Conservation (phyloP, 192 early-diverging fungal species). For the Chytriomyces sp. region DNA sequence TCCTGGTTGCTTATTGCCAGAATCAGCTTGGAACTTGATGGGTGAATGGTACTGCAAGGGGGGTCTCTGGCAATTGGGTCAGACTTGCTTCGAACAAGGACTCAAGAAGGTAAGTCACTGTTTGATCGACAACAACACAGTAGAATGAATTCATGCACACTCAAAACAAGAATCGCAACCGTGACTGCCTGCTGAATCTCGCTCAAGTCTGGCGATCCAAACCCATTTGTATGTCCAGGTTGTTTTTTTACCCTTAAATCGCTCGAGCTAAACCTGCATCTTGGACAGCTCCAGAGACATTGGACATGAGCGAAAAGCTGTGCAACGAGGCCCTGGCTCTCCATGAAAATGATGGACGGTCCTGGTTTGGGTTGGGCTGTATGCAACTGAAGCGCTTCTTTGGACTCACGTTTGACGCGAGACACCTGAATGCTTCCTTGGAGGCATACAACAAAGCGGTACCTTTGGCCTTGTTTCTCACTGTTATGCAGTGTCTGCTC, state of each 20-base stretch:
- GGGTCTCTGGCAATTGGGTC: constrained; percentile 4
- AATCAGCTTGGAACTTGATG: constrained; percentile 26
- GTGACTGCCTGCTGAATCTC: constrained; percentile 11
- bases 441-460: neutral
- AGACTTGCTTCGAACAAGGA: constrained; percentile 25
- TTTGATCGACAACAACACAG: neutral
- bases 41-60: constrained; percentile 28
- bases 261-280: neutral
- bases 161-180: constrained; percentile 12
- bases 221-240: neutral
- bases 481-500: neutral
- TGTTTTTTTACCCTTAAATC: neutral
- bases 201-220: constrained; percentile 6
- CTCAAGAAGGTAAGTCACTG: neutral
- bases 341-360: constrained; percentile 11
- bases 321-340: constrained; percentile 22
- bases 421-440: neutral
- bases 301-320: constrained; percentile 25
- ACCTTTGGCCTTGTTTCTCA: neutral
- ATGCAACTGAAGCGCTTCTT: neutral
- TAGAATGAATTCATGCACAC: neutral
- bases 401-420: neutral
- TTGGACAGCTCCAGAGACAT: neutral
- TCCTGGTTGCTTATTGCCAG: constrained; percentile 3
- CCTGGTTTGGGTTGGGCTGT: constrained; percentile 26